These are phyloP conservation scores for Diplosphaera chodatii DNA, from an alignment of 139 green algal species.

Conservation along the genomic window DNA sequence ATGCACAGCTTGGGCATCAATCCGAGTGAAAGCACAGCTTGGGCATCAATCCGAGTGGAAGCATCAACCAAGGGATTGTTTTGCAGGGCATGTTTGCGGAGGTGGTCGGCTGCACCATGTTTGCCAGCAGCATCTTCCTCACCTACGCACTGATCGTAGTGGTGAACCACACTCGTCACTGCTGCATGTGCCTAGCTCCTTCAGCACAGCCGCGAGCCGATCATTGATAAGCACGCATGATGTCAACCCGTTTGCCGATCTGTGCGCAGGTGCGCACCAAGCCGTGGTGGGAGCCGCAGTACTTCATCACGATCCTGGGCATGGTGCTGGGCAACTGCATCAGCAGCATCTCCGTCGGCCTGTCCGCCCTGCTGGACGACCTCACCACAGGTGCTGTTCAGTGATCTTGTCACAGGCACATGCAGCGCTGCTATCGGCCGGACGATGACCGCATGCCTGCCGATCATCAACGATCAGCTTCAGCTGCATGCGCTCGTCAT, in stretches of 20 bases:
- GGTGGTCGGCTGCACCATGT: constrained; percentile 32
- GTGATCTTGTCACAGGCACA: too few species aligned
- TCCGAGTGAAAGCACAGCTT: too few species aligned
- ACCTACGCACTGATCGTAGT: constrained; percentile 51
- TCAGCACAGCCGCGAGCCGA: not conserved
- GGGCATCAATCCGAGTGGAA: too few species aligned
- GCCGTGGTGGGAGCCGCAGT: constrained; percentile 63
- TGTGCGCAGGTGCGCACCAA: constrained; percentile 9
- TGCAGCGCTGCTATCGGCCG: too few species aligned
- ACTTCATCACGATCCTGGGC: constrained; percentile 61
- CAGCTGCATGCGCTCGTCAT: too few species aligned
- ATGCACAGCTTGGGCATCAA: too few species aligned
- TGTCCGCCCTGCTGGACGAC: constrained; percentile 59
- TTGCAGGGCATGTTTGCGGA: constrained; percentile 50
- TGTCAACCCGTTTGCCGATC: too few species aligned
- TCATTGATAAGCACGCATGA: not conserved
- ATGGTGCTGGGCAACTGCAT: constrained; percentile 59
- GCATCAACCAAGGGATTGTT: not conserved
- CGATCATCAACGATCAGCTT: too few species aligned
- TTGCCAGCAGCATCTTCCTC: constrained; percentile 27
- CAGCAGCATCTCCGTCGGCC: constrained; percentile 59
- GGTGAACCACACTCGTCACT: too few species aligned
- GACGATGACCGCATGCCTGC: too few species aligned
- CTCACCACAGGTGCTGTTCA: constrained; percentile 43
- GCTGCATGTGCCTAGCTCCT: not conserved